Base-by-base conservation (phyloP, 2,329 filamentous ascomycete species). In the Xylariales sp. region DNA sequence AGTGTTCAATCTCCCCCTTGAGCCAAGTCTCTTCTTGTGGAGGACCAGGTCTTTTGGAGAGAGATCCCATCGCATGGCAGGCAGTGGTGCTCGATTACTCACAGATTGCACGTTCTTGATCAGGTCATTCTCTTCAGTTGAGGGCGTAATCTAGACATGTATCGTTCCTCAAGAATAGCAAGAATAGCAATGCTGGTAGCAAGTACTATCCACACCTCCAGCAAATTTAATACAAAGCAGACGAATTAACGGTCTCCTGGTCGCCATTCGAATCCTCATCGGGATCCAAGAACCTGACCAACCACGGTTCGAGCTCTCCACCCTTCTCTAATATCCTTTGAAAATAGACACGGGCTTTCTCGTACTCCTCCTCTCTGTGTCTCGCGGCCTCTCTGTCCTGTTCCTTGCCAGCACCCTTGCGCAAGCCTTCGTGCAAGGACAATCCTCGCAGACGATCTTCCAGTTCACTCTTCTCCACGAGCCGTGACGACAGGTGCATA, bases 401-500 rank as follows among this genome's bases (percentile, higher is more conserved):
- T 8, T 51, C 32, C 28, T 46, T 40, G 19, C 42, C 40, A 15
- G 45, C 46, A 11, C 43, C 38, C 8, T 37, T 36, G 1, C 50
- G 45, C 9, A 51, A 53, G 3, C 51, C 50, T 28, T 60, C 49
- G 16, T 39, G 38, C 16, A 50, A 45, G 12, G 55, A 50, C 16
- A 52, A 45, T 20, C 25, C 40, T n/a, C 36, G 28, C 27, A 44
- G 33, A 14, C 37, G 12, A 16, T 38, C 39, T n/a, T 39, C 38
- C 21, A 46, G 18, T n/a, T 28, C 21, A 20, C 36, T 41, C 14
- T 37, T 38, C 14, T 42, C 47, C 16, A 51, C 19, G 8, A 64
- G 52, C n/a, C 56, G 50, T 28, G 58, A 51, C 1, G 71, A 69
- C 16, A 81, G 53, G 19, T 65, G 58, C 27, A 95, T 63, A 58